Evolutionary conservation across 1,139 yeast genomes (phyloP).

Genomic region (Saccharomyces hybrid): DNA sequence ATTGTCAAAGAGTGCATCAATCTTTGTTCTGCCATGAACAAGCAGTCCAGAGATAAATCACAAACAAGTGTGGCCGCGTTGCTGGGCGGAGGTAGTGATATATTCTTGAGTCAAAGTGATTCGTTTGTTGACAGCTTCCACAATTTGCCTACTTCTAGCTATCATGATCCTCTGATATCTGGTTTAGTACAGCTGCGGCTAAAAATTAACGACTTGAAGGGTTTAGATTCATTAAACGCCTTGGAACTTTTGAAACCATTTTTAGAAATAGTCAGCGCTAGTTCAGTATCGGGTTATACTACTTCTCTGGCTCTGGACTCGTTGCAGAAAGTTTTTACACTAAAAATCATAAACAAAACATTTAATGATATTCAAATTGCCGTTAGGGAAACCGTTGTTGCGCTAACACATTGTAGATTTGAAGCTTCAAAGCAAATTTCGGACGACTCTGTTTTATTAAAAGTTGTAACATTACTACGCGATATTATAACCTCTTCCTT

Average conservation of each 20-base stretch:
- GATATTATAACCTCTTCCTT: slow-evolving; percentile 53
- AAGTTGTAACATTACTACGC: slow-evolving; percentile 70
- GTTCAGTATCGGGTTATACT: slow-evolving; percentile 75
- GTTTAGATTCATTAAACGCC: slow-evolving; percentile 54
- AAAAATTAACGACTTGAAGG: slow-evolving; percentile 50
- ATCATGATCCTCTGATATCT: slow-evolving; percentile 58
- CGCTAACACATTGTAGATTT: slow-evolving; percentile 86
- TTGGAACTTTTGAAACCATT: slow-evolving; percentile 77
- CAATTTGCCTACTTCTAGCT: slow-evolving; percentile 17
- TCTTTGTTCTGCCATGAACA: slow-evolving; percentile 50
- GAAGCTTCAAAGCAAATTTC: slow-evolving; percentile 90
- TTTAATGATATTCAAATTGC: slow-evolving; percentile 42
- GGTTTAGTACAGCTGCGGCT: slow-evolving; percentile 72
- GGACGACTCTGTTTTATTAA: slow-evolving; percentile 82
- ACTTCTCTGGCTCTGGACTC: slow-evolving; percentile 75
- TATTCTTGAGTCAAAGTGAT: slow-evolving; percentile 33
- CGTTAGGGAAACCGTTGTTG: slow-evolving; percentile 46
- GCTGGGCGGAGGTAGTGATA: slow-evolving; percentile 48
- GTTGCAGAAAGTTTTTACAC: slow-evolving; percentile 56
- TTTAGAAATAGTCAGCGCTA: slow-evolving; percentile 72
- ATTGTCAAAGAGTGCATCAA: slow-evolving; percentile 53
- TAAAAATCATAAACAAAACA: slow-evolving; percentile 41
- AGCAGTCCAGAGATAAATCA: slow-evolving; percentile 14
- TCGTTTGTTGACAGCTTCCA: slow-evolving; percentile 25
- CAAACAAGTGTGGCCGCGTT: slow-evolving; percentile 86